phyloP scores from a whole-genome alignment of 2,329 filamentous ascomycete genomes.

The Teratosphaeria zuluensis region DNA sequence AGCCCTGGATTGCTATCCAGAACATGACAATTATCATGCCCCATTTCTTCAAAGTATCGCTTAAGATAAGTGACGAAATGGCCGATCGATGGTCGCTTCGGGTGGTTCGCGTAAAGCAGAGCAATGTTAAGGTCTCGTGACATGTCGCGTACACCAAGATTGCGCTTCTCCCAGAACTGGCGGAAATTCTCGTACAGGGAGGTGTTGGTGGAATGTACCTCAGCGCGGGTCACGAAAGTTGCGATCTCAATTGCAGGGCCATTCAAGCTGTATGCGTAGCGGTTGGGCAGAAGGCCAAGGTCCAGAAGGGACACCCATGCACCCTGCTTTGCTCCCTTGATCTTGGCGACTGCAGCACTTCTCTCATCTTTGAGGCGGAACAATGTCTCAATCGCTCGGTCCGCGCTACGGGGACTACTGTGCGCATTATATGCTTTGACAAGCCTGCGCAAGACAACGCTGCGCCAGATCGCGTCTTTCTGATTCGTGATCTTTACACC shows the following conservation, averaged over 20 bases:
- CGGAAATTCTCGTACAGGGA: neutral
- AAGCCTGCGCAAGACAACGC: neutral
- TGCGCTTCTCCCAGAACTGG: neutral
- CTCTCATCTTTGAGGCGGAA: neutral
- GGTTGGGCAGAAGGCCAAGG: neutral
- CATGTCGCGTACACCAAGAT: neutral
- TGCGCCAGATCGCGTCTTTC: neutral
- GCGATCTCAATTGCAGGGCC: neutral
- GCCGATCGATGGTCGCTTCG: neutral
- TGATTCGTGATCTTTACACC: neutral
- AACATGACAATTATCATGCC: neutral
- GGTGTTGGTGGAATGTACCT: neutral
- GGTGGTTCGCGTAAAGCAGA: neutral
- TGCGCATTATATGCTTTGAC: neutral
- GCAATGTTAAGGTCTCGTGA: neutral
- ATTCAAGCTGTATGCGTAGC: neutral
- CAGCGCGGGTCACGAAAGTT: neutral
- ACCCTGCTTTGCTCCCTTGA: no score
- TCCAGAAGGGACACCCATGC: no score
- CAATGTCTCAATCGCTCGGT: neutral
- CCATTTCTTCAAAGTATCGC: neutral
- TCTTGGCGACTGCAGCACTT: neutral
- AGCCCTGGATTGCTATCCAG: neutral
- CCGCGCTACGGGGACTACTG: neutral
- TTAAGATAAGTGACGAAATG: neutral